phyloP scores from a whole-genome alignment of 2,329 filamentous ascomycete species.

The Xylariales sp. region DNA sequence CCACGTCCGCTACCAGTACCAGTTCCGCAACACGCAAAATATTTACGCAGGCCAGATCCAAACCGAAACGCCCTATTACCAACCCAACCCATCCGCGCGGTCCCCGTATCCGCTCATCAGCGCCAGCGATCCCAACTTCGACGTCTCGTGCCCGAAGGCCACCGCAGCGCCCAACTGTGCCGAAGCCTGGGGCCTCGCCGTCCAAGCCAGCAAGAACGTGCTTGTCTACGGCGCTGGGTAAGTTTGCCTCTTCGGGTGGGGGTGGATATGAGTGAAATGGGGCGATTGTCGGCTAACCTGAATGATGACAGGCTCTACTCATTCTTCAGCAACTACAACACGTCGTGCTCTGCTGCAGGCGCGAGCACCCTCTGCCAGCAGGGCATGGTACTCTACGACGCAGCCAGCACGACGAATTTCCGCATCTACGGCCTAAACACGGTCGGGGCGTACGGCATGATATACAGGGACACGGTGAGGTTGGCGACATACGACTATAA shows the following conservation, averaged over 20 bases:
- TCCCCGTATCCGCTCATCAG: slow-evolving; percentile 64
- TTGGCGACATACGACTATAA: slow-evolving; percentile 43
- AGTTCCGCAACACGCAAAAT: slow-evolving; percentile 69
- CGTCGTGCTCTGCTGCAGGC: slow-evolving; percentile 57
- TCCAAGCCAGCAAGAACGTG: slow-evolving; percentile 67
- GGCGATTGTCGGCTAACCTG: neutral
- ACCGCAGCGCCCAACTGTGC: slow-evolving; percentile 56
- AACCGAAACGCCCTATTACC: slow-evolving; percentile 78
- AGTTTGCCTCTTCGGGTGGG: slow-evolving; percentile 19
- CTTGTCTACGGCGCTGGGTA: slow-evolving; percentile 71
- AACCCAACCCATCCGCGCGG: slow-evolving; percentile 70
- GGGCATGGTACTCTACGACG: slow-evolving; percentile 51
- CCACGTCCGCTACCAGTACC: slow-evolving; percentile 74
- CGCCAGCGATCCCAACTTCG: slow-evolving; percentile 65
- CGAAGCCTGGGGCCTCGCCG: slow-evolving; percentile 74
- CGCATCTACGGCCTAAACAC: slow-evolving; percentile 46
- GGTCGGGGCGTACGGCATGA: slow-evolving; percentile 44
- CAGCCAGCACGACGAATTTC: slow-evolving; percentile 41
- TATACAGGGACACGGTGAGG: slow-evolving; percentile 44
- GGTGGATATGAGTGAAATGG: neutral
- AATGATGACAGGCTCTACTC: slow-evolving; percentile 62
- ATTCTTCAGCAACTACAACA: slow-evolving; percentile 74
- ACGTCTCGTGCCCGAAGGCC: slow-evolving; percentile 53
- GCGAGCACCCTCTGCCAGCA: slow-evolving; percentile 60
- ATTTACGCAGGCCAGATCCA: slow-evolving; percentile 75